phyloP scores from a whole-genome alignment of 495 filamentous ascomycete genomes.

The Penicillium paradoxum region DNA sequence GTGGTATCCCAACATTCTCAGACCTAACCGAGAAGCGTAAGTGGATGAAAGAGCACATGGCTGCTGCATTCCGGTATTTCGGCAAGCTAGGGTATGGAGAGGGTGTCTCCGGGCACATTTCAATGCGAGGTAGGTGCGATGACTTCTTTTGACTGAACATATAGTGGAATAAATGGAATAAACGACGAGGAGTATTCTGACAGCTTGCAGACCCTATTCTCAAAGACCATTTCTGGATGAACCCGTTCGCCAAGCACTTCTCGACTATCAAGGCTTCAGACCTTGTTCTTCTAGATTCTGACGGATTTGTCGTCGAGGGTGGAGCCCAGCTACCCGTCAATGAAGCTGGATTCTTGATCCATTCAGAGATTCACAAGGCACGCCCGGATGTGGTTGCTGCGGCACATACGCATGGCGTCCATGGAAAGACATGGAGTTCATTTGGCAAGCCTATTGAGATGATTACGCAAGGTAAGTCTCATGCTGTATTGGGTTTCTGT shows the following conservation, averaged over 20 bases:
- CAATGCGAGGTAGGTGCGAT: conserved; percentile 35
- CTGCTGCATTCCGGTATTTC: conserved; percentile 68
- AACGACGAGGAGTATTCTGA: background rate
- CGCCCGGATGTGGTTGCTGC: conserved; percentile 48
- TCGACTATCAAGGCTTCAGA: conserved; percentile 46
- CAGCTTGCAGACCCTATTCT: conserved; percentile 39
- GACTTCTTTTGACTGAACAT: no score
- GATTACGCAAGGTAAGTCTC: conserved; percentile 40
- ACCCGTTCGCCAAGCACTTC: conserved; percentile 58
- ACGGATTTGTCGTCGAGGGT: conserved; percentile 48
- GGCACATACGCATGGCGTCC: conserved; percentile 45
- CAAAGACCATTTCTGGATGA: conserved; percentile 62
- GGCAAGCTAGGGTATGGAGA: conserved; percentile 66
- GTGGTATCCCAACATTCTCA: conserved; percentile 55
- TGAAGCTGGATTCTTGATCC: conserved; percentile 67
- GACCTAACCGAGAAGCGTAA: conserved; percentile 55
- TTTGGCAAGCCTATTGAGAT: conserved; percentile 47
- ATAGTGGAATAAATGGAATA: background rate
- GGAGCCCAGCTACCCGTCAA: conserved; percentile 51
- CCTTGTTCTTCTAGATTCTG: conserved; percentile 46
- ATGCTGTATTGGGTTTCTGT: background rate
- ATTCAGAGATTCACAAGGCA: conserved; percentile 47
- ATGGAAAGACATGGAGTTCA: conserved; percentile 45
- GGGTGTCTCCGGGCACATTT: conserved; percentile 63
- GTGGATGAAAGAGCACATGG: conserved; percentile 68